phyloP scores from a whole-genome alignment of 208 protist species.

The Trypanosoma vivax region DNA sequence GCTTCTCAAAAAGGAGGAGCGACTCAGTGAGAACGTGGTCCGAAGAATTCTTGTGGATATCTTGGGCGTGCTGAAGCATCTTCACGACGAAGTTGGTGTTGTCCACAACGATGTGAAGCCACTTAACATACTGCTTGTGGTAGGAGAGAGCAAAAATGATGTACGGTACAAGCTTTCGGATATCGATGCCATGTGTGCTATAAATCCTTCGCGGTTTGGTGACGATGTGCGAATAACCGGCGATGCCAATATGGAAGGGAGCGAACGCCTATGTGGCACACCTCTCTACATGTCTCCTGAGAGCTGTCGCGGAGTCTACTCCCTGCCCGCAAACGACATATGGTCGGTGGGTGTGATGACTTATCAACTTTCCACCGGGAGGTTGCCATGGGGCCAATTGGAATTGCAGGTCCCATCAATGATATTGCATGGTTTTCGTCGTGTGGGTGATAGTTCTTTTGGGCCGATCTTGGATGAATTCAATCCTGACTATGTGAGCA shows the following conservation, averaged over 20 bases:
- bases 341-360: constrained; percentile 78
- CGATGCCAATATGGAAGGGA: not conserved
- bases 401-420: constrained; percentile 57
- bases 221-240: constrained; percentile 1
- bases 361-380: constrained; percentile 64
- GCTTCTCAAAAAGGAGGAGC: constrained; percentile 16
- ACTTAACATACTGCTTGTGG: constrained; percentile 71
- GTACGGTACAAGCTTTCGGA: constrained; percentile 58
- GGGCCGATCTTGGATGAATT: constrained; percentile 50
- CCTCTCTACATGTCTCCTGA: constrained; percentile 77
- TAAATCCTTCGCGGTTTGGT: not conserved
- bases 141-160: not conserved
- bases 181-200: constrained; percentile 22
- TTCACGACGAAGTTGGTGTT: constrained; percentile 38
- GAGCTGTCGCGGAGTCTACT: constrained; percentile 47
- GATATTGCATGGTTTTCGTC: constrained; percentile 49
- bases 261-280: constrained; percentile 29
- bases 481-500: constrained; percentile 13
- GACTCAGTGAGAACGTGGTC: constrained; percentile 18
- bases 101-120: constrained; percentile 86
- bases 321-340: constrained; percentile 56
- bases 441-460: constrained; percentile 22
- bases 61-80: constrained; percentile 31
- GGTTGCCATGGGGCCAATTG: constrained; percentile 54
- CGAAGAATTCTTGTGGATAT: constrained; percentile 34